Conservation (phyloP, 352 stramenopile genomes). For the Pythium sukuiense region DNA sequence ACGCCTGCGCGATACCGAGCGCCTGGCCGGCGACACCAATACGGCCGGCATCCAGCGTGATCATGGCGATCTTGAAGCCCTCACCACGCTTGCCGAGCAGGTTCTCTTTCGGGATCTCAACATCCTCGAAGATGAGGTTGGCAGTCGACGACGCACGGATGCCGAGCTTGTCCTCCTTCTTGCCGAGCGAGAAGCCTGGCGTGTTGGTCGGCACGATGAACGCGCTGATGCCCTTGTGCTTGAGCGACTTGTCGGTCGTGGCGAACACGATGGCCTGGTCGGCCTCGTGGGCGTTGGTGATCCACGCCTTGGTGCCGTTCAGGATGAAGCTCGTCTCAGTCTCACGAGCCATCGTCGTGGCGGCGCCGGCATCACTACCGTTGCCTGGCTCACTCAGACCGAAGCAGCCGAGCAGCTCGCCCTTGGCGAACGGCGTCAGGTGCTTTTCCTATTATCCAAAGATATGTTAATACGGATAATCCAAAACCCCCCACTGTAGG, state of each 20-base stretch:
- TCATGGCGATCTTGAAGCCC: conserved; percentile 91
- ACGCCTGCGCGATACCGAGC: conserved; percentile 95
- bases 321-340: conserved; percentile 92
- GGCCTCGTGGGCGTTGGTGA: conserved; percentile 95
- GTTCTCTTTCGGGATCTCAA: conserved; percentile 89
- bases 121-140: conserved; percentile 96
- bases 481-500: background rate
- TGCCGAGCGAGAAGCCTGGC: conserved; percentile 94
- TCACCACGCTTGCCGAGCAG: conserved; percentile 83
- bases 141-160: conserved; percentile 96
- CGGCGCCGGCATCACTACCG: conserved; percentile 93
- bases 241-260: conserved; percentile 95
- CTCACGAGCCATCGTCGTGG: conserved; percentile 88
- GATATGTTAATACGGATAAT: background rate
- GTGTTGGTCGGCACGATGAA: conserved; percentile 94
- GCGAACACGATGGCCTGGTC: conserved; percentile 95
- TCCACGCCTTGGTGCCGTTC: conserved; percentile 97
- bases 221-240: conserved; percentile 96
- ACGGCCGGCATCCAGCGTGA: conserved; percentile 93
- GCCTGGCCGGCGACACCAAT: conserved; percentile 96
- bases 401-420: conserved; percentile 94
- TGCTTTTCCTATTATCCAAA: conserved; percentile 57
- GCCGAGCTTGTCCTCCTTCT: conserved; percentile 98
- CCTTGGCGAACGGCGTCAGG: conserved; percentile 88
- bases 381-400: conserved; percentile 93